phyloP scores from a whole-genome alignment of 192 early-diverging fungal species.

The Mortierella hygrophila region DNA sequence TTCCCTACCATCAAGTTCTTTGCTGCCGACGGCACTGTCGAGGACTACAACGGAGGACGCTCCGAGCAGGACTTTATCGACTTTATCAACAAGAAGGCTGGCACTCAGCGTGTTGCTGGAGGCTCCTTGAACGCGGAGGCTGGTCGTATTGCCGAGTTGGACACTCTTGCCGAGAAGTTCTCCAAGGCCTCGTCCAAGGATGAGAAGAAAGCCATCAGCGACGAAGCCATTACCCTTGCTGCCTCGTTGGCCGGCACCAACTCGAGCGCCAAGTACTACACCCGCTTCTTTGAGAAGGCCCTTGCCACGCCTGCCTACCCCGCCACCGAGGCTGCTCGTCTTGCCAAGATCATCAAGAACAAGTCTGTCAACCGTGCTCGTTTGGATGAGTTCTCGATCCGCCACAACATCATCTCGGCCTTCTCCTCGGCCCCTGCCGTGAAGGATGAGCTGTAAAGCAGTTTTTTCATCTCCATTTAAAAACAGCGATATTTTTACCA shows the following conservation, averaged over 20 bases:
- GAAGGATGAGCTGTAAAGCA: slow-evolving; percentile 49
- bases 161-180: slow-evolving; percentile 72
- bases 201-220: slow-evolving; percentile 66
- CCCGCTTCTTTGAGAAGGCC: slow-evolving; percentile 94
- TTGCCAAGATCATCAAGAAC: slow-evolving; percentile 81
- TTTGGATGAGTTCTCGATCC: slow-evolving; percentile 87
- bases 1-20: slow-evolving; percentile 97
- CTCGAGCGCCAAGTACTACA: slow-evolving; percentile 81
- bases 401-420: slow-evolving; percentile 84
- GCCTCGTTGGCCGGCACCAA: slow-evolving; percentile 48
- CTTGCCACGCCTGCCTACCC: slow-evolving; percentile 76
- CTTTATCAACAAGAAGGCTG: slow-evolving; percentile 92
- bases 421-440: slow-evolving; percentile 2
- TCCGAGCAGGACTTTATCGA: slow-evolving; percentile 83
- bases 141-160: slow-evolving; percentile 73
- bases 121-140: slow-evolving; percentile 73
- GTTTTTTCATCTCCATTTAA: not conserved
- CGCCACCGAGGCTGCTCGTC: slow-evolving; percentile 82
- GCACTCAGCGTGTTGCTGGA: slow-evolving; percentile 82
- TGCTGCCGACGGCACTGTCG: slow-evolving; percentile 68
- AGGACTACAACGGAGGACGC: slow-evolving; percentile 84
- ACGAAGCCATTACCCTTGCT: slow-evolving; percentile 61
- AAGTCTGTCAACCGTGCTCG: slow-evolving; percentile 78
- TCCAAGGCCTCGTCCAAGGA: slow-evolving; percentile 60
- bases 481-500: not conserved